Conservation (phyloP, 176 grass and related monocot genomes). For the Paspalum notatum region DNA sequence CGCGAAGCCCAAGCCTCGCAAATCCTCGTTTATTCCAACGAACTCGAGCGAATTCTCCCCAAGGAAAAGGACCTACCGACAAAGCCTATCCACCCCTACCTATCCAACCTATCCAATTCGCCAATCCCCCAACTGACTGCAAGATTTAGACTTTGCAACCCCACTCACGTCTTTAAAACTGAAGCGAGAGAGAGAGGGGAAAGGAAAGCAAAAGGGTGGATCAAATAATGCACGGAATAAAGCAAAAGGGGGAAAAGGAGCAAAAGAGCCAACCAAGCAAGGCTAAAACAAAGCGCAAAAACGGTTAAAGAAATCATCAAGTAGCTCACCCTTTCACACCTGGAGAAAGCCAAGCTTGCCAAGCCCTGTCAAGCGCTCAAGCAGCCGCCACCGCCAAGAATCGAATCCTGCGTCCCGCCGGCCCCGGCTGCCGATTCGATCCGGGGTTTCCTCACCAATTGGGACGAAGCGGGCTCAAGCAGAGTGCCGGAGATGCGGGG, state of each 20-base stretch:
- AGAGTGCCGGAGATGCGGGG: not conserved
- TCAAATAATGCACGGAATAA: constrained; percentile 47
- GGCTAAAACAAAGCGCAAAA: constrained; percentile 35
- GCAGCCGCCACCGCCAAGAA: constrained; percentile 21
- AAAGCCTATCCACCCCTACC: constrained; percentile 35
- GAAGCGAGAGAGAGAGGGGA: not conserved
- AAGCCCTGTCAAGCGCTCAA: constrained; percentile 37
- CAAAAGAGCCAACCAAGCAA: not conserved
- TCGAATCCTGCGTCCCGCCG: not conserved
- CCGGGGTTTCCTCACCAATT: not conserved
- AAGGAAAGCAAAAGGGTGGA: constrained; percentile 39
- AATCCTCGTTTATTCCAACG: constrained; percentile 33
- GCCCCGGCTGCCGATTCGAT: constrained; percentile 17
- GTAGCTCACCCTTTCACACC: constrained; percentile 38
- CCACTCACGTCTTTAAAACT: constrained; percentile 18
- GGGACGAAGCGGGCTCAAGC: not conserved
- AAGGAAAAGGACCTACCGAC: constrained; percentile 16
- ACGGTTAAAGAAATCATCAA: constrained; percentile 37
- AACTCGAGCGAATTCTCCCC: not conserved
- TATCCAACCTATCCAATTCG: constrained; percentile 43
- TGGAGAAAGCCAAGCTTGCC: constrained; percentile 24
- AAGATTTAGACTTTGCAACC: constrained; percentile 29
- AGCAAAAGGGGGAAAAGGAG: constrained; percentile 33
- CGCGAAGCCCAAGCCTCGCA: not conserved
- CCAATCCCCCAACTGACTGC: constrained; percentile 37